Conservation (phyloP, 208 protist genomes). For the Acanthamoeba culbertsoni region DNA sequence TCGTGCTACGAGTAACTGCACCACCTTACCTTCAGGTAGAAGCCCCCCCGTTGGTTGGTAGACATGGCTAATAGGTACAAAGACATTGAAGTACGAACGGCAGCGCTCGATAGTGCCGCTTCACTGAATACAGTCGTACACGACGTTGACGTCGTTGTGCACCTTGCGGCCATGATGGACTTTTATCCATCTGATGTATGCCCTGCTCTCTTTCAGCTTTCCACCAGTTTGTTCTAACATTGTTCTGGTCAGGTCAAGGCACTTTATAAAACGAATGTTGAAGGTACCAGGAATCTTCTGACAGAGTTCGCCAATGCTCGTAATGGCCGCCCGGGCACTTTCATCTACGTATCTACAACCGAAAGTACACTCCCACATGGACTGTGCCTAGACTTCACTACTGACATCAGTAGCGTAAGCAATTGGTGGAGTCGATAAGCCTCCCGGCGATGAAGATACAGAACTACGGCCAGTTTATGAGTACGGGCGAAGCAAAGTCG, state of each 20-base stretch:
- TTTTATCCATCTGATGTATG: neutral
- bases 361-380: neutral
- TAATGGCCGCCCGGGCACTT: neutral
- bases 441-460: neutral
- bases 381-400: neutral
- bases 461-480: neutral
- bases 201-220: neutral
- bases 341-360: conserved; percentile 38
- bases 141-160: neutral
- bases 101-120: neutral
- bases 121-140: neutral
- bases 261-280: conserved; percentile 1
- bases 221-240: neutral
- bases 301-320: neutral
- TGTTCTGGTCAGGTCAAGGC: neutral
- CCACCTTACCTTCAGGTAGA: neutral
- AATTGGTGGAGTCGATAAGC: neutral
- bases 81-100: neutral
- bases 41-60: neutral
- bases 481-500: conserved; percentile 35
- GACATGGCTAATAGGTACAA: neutral
- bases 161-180: conserved; percentile 52
- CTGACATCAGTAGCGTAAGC: neutral
- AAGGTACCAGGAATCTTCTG: conserved; percentile 18
- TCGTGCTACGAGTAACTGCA: neutral